Conservation (phyloP, 768 basidiomycete species). For the Trametes gibbosa region DNA sequence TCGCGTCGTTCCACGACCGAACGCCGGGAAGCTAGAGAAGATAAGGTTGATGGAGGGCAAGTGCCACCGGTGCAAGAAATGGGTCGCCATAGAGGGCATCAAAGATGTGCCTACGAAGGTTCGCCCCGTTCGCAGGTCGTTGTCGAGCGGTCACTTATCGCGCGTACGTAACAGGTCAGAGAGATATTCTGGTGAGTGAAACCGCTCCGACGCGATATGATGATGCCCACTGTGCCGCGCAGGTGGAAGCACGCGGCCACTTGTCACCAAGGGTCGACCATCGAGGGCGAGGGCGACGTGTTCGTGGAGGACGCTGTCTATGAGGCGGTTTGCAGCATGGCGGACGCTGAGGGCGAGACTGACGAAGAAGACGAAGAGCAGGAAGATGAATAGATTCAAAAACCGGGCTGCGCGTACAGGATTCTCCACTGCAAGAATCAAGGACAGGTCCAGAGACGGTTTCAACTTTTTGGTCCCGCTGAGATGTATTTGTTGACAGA, state of each 20-base stretch:
- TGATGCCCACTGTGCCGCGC: not conserved
- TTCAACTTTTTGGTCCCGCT: no score
- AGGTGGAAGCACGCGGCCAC: conserved; percentile 85
- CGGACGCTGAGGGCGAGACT: conserved; percentile 4
- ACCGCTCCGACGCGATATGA: not conserved
- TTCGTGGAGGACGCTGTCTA: conserved; percentile 47
- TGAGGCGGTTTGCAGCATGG: not conserved
- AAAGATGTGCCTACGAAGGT: conserved; percentile 77
- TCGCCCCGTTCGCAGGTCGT: not conserved
- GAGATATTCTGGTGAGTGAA: conserved; percentile 66
- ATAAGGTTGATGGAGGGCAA: conserved; percentile 60
- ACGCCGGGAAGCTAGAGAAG: conserved; percentile 60
- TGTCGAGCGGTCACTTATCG: not conserved
- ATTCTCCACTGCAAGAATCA: no score
- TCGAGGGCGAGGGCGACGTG: conserved; percentile 56
- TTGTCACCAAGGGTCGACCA: conserved; percentile 61
- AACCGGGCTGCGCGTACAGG: no score
- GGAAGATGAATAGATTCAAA: not conserved
- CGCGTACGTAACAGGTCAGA: conserved; percentile 45
- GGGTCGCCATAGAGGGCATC: conserved; percentile 70
- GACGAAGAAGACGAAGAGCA: conserved; percentile 2
- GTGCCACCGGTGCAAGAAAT: conserved; percentile 75
- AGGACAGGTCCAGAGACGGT: no score
- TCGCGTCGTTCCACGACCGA: conserved; percentile 43
- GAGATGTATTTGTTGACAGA: not conserved